phyloP scores from a whole-genome alignment of 2,329 filamentous ascomycete species.

The Didymella pomorum region DNA sequence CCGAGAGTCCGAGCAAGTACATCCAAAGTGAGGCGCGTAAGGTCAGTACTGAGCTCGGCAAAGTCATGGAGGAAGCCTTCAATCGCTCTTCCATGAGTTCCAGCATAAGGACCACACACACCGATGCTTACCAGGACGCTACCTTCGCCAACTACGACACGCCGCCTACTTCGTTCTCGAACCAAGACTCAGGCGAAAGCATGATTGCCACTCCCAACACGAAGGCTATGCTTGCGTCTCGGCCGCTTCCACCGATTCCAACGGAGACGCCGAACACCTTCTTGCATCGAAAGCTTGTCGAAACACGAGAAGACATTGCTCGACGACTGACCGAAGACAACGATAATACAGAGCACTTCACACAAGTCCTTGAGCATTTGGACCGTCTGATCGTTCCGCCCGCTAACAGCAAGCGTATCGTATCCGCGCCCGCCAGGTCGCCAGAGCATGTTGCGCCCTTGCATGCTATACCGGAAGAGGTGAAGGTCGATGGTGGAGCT shows the following conservation, averaged over 20 bases:
- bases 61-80: constrained; percentile 92
- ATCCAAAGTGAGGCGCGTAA: constrained; percentile 82
- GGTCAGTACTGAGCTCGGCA: constrained; percentile 83
- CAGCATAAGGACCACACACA: constrained; percentile 56
- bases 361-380: constrained; percentile 67
- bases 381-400: constrained; percentile 64
- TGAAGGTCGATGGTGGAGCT: constrained; percentile 48
- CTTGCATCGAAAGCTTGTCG: constrained; percentile 63
- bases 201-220: constrained; percentile 37
- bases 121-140: constrained; percentile 28
- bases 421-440: constrained; percentile 55
- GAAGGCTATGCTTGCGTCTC: constrained; percentile 45
- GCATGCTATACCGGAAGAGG: constrained; percentile 63
- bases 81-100: constrained; percentile 70
- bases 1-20: constrained; percentile 57
- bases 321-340: constrained; percentile 58
- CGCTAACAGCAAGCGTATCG: constrained; percentile 50
- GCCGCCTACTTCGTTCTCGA: constrained; percentile 60
- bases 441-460: constrained; percentile 48
- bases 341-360: constrained; percentile 60
- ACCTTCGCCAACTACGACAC: constrained; percentile 58
- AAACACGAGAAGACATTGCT: constrained; percentile 66
- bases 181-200: constrained; percentile 47
- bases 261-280: constrained; percentile 60
- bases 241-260: constrained; percentile 57